Base-by-base conservation (phyloP, 2,329 filamentous ascomycete species). In the Nigrospora oryzae region DNA sequence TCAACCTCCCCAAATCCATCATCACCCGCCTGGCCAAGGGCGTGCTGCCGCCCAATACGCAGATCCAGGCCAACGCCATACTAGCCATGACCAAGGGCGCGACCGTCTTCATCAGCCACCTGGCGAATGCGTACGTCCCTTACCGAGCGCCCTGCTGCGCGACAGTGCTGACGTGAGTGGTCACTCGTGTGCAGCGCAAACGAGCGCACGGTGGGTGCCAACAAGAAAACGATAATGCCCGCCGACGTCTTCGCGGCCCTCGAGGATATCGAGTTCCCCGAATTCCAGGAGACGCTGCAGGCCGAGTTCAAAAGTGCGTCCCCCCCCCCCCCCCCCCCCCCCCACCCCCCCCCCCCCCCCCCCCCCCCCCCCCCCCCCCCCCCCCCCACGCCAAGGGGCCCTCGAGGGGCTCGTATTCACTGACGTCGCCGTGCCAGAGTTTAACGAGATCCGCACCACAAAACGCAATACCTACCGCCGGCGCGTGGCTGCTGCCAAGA, bases 1-100 rank as follows among this genome's bases (percentile, higher is more conserved):
- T 90, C 46, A 82, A 74, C 49, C 73, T 93, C 13, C 87, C 87
- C 31, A 89, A 87, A 59, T 89, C 85, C 7, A 89, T 91, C 65
- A 83, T 91, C 52, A 85, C 84, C 43, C 75, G 86, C 44, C 73
- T 93, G 32, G 84, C 86, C 36, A 91, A 91, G 67, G 84, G 85
- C 36, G 85, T 88, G 6, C 69, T 93, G 5, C 86, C 87, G 1
- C 74, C 85, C 6, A 89, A 89, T 60, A 90, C 86, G 5, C 84
- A 89, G 64, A 86, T 91, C 40, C 86, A 91, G 61, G 86, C 83
- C 57, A 89, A 89, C 67, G 87, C 87, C 36, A 77, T 90, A 44
- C 66, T 88, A 42, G 87, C 86, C 11, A 75, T 93, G 68, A 84
- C 79, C 53, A 90, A 90, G 66, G 86, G 84, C 63, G 84, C 87